phyloP scores from a whole-genome alignment of 2,329 filamentous ascomycete species.

The Davidsoniella neocaledoniae region DNA sequence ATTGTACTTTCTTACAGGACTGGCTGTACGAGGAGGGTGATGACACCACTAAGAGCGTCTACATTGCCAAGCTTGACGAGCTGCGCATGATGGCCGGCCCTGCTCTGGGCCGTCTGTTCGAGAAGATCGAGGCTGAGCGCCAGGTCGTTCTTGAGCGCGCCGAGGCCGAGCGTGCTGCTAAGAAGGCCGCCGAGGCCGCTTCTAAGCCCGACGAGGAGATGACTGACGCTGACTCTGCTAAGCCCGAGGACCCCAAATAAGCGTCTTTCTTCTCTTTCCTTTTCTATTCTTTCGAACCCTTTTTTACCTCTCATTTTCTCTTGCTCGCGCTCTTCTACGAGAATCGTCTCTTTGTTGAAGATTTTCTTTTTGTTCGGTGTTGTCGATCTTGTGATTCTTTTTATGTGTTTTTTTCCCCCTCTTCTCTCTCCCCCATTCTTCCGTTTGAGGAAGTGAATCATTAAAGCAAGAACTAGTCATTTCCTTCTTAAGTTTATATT shows the following conservation, averaged over 20 bases:
- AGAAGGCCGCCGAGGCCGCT: conserved; percentile 37
- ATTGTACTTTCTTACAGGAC: conserved; percentile 39
- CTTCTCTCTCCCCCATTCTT: neutral
- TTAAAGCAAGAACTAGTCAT: too few species aligned
- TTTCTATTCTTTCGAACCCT: neutral
- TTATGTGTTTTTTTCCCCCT: neutral
- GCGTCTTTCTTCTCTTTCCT: neutral
- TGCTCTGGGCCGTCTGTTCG: conserved; percentile 85
- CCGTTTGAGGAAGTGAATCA: conserved; percentile 1
- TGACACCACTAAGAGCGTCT: conserved; percentile 83
- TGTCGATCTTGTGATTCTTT: neutral
- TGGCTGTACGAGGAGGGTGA: conserved; percentile 98
- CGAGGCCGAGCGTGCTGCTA: conserved; percentile 63
- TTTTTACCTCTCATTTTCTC: neutral
- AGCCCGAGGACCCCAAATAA: conserved; percentile 25
- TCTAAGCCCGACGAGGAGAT: conserved; percentile 45
- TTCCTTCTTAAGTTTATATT: neutral
- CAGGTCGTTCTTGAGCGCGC: conserved; percentile 58
- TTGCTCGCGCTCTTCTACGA: neutral
- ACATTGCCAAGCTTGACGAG: conserved; percentile 90
- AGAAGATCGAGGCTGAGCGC: conserved; percentile 80
- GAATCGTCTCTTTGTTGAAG: neutral
- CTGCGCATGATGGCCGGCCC: conserved; percentile 81
- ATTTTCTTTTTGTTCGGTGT: neutral
- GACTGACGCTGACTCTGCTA: conserved; percentile 41